These are phyloP conservation scores for Micractinium conductrix DNA, from an alignment of 139 green algal genomes.

Conservation along the genomic window DNA sequence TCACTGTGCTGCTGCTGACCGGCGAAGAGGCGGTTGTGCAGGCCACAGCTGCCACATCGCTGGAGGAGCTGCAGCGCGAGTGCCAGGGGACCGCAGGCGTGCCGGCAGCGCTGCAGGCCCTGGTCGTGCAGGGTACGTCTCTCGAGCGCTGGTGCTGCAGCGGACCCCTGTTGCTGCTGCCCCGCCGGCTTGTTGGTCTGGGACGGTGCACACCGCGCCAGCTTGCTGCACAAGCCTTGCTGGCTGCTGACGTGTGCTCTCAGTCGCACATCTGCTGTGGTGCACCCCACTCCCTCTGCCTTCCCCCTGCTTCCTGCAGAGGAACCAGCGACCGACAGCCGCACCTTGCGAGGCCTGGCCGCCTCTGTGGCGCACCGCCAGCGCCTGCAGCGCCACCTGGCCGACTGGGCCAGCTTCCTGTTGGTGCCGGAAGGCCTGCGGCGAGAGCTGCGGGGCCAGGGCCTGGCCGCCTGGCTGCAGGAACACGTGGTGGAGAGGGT, in stretches of 20 bases:
- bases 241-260: no score
- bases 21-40: not conserved
- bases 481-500: constrained; percentile 12
- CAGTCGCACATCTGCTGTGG: no score
- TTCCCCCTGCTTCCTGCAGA: no score
- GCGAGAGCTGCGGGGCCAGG: constrained; percentile 14
- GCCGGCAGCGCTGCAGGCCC: not conserved
- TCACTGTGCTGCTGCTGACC: not conserved
- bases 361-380: not conserved
- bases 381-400: constrained; percentile 1
- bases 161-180: not conserved
- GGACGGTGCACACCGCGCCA: no score
- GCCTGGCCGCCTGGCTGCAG: constrained; percentile 3
- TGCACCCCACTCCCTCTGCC: no score
- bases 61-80: constrained; percentile 7
- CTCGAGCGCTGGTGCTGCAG: no score
- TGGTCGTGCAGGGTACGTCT: constrained; percentile 2
- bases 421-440: constrained; percentile 17
- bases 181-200: not conserved
- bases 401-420: constrained; percentile 15
- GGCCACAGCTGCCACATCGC: not conserved
- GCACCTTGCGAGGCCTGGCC: not conserved
- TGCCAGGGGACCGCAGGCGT: not conserved
- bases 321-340: not conserved
- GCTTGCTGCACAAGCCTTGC: no score